Percentiles rank a stretch among this genome's conserved stretches.
phyloP scores from a whole-genome alignment of 768 basidiomycete species.

The Solioccasus polychromus region DNA sequence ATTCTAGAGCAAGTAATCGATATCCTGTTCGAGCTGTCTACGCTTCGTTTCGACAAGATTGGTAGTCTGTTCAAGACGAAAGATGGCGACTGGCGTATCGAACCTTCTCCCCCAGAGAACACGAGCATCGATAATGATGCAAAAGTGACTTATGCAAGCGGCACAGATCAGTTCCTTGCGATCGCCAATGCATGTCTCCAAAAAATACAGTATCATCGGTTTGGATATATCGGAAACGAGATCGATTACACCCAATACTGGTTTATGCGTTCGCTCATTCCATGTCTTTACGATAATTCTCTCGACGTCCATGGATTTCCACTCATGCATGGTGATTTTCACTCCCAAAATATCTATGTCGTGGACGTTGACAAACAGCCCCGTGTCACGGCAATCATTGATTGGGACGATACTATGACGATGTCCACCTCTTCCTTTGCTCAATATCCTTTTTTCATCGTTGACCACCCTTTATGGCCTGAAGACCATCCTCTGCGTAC shows the following conservation, averaged over 20 bases:
- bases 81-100: no score
- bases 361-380: background rate
- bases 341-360: background rate
- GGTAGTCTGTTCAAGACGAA: background rate
- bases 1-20: no score
- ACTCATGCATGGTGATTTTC: no score
- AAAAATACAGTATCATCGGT: background rate
- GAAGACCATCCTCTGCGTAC: background rate
- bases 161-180: background rate
- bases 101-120: background rate
- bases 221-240: background rate
- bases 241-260: background rate
- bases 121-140: no score
- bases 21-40: background rate
- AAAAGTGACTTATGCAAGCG: background rate
- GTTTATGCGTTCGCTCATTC: background rate
- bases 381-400: background rate
- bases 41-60: background rate
- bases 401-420: background rate
- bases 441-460: background rate
- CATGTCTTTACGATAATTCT: background rate
- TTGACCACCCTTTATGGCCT: background rate
- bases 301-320: background rate
- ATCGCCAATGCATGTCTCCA: background rate
- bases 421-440: background rate